A percentile compares a stretch with the other conserved stretches of the same genome.
phyloP scores from a whole-genome alignment of 1,284 basidiomycete genomes.

The Microbotryomycetes sp. region DNA sequence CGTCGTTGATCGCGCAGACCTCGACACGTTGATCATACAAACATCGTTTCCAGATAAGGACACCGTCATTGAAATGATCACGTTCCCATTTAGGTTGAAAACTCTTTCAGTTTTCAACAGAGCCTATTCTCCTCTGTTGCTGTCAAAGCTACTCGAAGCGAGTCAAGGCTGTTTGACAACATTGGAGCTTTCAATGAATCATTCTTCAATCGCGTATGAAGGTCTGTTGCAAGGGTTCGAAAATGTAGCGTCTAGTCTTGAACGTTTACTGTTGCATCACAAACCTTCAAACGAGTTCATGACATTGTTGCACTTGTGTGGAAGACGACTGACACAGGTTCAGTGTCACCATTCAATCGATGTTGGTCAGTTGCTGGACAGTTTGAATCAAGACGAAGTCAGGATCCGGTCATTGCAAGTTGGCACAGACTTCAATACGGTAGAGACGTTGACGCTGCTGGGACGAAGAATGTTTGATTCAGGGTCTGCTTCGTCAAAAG shows the following conservation, averaged over 20 bases:
- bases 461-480: neutral
- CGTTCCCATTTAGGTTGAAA: constrained; percentile 18
- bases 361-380: constrained; percentile 4
- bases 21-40: constrained; percentile 8
- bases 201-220: constrained; percentile 11
- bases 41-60: constrained; percentile 23
- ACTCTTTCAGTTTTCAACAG: constrained; percentile 20
- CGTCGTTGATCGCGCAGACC: neutral
- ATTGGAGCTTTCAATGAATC: constrained; percentile 10
- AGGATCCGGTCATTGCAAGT: neutral
- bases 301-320: neutral
- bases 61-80: constrained; percentile 1
- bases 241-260: constrained; percentile 11
- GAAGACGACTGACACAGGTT: neutral
- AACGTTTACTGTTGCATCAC: constrained; percentile 15
- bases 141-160: constrained; percentile 7
- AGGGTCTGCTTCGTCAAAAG: neutral
- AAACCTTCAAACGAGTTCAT: constrained; percentile 7
- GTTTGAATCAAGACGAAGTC: neutral
- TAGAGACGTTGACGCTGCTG: neutral
- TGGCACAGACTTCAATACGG: neutral
- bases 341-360: constrained; percentile 18
- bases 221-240: constrained; percentile 8
- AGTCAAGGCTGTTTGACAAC: constrained; percentile 4
- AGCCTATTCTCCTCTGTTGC: constrained; percentile 6